phyloP scores from a whole-genome alignment of 2,329 filamentous ascomycete genomes.

The Botrytis paeoniae region DNA sequence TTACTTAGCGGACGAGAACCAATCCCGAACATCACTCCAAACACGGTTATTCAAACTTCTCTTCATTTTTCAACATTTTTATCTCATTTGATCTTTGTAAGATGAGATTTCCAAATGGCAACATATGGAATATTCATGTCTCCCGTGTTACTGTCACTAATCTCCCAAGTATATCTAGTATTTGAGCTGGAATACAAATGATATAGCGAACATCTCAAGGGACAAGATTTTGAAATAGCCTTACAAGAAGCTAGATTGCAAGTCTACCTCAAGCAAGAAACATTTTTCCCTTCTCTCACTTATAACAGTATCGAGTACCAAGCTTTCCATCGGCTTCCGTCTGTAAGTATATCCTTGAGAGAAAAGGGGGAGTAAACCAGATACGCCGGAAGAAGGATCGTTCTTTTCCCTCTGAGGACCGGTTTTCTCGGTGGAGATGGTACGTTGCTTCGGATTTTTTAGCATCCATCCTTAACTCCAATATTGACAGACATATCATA shows the following conservation, averaged over 20 bases:
- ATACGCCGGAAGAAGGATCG: neutral
- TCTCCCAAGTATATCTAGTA: neutral
- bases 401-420: neutral
- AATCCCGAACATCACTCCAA: neutral
- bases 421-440: neutral
- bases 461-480: neutral
- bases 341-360: neutral
- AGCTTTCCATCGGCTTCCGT: neutral
- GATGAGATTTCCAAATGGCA: neutral
- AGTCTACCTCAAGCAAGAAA: too few relatives aligned
- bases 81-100: neutral
- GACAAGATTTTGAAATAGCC: neutral
- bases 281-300: neutral
- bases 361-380: neutral
- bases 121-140: neutral
- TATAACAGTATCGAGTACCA: neutral
- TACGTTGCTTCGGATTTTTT: neutral
- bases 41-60: neutral
- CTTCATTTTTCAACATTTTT: neutral
- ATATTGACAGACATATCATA: neutral
- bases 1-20: neutral
- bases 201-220: neutral
- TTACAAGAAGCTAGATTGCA: neutral
- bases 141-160: neutral
- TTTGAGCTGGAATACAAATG: too few relatives aligned